Percentiles rank a stretch among this genome's conserved stretches.
phyloP scores from a whole-genome alignment of 768 basidiomycete species.

The Pisolithus sp. region DNA sequence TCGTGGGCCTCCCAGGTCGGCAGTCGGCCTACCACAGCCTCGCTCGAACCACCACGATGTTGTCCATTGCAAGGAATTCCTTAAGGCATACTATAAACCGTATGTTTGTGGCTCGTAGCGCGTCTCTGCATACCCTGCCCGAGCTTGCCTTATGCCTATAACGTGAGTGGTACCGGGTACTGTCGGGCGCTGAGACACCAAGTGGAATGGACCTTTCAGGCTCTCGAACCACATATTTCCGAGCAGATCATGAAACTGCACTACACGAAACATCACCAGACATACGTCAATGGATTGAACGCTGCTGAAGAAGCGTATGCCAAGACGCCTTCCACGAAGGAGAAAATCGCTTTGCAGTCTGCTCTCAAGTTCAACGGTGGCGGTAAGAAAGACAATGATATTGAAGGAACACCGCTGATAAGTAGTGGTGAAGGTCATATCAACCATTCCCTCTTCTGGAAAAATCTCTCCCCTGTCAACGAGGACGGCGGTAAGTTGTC shows the following conservation, averaged over 20 bases:
- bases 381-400: conserved; percentile 36
- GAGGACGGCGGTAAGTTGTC: conserved; percentile 58
- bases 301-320: conserved; percentile 82
- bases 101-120: conserved; percentile 35
- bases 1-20: background rate
- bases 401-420: background rate
- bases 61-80: conserved; percentile 40
- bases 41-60: conserved; percentile 32
- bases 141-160: conserved; percentile 73
- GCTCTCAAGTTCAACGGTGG: conserved; percentile 99
- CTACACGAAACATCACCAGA: conserved; percentile 86
- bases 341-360: conserved; percentile 77
- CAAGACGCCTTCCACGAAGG: conserved; percentile 57
- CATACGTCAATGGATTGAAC: conserved; percentile 93
- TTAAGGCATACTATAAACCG: conserved; percentile 42
- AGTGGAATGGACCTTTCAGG: conserved; percentile 34
- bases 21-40: background rate
- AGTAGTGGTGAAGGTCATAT: conserved; percentile 58
- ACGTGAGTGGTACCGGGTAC: conserved; percentile 39
- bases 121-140: conserved; percentile 67
- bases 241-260: conserved; percentile 92
- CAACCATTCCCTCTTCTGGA: conserved; percentile 97
- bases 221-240: conserved; percentile 89
- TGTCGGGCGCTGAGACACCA: background rate
- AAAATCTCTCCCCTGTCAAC: conserved; percentile 77